Evolutionary conservation across 208 protist genomes (phyloP).

Genomic region (Trichomonas tenax): DNA sequence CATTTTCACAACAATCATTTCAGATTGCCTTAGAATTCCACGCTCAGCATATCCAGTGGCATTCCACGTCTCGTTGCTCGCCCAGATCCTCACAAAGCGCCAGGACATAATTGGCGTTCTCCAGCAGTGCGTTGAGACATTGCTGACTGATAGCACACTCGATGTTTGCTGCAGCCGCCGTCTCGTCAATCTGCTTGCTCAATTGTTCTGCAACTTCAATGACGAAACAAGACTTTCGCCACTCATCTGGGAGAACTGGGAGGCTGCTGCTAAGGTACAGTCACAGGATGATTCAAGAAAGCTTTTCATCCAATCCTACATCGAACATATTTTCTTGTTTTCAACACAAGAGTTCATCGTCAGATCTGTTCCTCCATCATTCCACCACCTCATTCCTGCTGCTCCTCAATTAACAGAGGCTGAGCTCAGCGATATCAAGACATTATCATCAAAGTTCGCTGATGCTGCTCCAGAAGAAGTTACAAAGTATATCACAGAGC

Average conservation of each 20-base stretch:
- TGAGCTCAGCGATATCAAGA: background rate
- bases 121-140: background rate
- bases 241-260: background rate
- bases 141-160: background rate
- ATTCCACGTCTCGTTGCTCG: background rate
- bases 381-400: background rate
- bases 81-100: background rate
- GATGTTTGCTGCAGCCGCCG: background rate
- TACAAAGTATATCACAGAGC: background rate
- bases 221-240: background rate
- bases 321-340: background rate
- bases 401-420: background rate
- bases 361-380: background rate
- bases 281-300: background rate
- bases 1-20: background rate
- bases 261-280: background rate
- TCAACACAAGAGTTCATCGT: background rate
- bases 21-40: background rate
- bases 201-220: background rate
- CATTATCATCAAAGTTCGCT: background rate
- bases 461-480: background rate
- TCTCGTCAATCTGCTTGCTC: background rate
- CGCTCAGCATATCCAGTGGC: background rate
- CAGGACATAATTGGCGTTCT: background rate
- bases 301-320: background rate